Evolutionary conservation across 805 yeast species (phyloP).

Genomic region (Suhomyces xylopsoci): DNA sequence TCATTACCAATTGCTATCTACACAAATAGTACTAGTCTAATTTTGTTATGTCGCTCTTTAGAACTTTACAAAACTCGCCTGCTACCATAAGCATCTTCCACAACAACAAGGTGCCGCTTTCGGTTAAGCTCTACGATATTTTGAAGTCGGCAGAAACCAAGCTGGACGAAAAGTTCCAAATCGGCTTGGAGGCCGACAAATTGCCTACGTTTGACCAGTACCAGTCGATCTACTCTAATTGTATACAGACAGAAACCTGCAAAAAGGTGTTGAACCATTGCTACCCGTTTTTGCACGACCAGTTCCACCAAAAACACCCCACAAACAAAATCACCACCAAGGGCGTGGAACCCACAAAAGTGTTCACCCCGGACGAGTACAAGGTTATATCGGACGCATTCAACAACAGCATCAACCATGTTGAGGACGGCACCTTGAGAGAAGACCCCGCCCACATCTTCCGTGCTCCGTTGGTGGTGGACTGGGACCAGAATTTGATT

Average conservation of each 20-base stretch:
- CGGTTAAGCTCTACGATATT: conserved; percentile 26
- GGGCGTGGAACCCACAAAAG: conserved; percentile 20
- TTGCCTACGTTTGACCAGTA: conserved; percentile 46
- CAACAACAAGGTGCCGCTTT: conserved; percentile 32
- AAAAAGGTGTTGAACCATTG: conserved; percentile 26
- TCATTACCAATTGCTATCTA: not conserved
- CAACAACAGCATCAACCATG: conserved; percentile 15
- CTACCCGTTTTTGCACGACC: conserved; percentile 38
- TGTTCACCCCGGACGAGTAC: conserved; percentile 39
- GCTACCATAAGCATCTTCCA: conserved; percentile 42
- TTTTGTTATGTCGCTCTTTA: conserved; percentile 41
- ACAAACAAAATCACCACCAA: conserved; percentile 19
- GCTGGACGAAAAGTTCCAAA: conserved; percentile 30
- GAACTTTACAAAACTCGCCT: conserved; percentile 40
- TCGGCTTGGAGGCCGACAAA: conserved; percentile 36
- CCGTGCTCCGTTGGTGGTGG: conserved; percentile 41
- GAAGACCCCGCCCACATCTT: conserved; percentile 32
- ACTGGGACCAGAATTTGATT: conserved; percentile 44
- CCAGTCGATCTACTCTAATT: conserved; percentile 23
- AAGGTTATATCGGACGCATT: conserved; percentile 37
- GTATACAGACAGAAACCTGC: conserved; percentile 22
- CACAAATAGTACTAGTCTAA: too few species aligned
- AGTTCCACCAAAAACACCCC: conserved; percentile 8
- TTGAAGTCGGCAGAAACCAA: conserved; percentile 30
- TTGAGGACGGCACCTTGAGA: conserved; percentile 15